These are phyloP conservation scores for Nicotiana benthamiana DNA, from an alignment of 257 asterid species.

Conservation along the genomic window DNA sequence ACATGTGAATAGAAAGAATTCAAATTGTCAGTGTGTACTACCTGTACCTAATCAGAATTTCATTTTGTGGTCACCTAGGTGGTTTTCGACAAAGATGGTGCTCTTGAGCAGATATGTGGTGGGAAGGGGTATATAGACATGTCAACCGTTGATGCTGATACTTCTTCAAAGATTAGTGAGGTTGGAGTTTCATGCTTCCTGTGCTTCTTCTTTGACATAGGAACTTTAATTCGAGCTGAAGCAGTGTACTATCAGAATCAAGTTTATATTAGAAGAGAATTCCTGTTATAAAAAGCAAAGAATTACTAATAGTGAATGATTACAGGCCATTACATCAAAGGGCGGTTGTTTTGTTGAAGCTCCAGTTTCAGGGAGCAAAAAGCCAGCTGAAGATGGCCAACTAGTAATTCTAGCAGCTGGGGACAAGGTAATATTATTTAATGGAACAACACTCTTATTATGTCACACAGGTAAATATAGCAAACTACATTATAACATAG, in stretches of 20 bases:
- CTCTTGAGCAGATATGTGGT: slow-evolving; percentile 62
- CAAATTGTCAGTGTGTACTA: background rate
- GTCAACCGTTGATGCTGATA: slow-evolving; percentile 98
- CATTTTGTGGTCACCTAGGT: slow-evolving; percentile 40
- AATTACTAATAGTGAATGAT: slow-evolving; percentile 9
- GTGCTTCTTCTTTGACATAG: background rate
- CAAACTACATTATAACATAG: background rate
- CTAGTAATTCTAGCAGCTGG: slow-evolving; percentile 96
- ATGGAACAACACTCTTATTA: background rate
- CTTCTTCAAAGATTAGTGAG: slow-evolving; percentile 82
- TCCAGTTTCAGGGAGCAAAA: slow-evolving; percentile 98
- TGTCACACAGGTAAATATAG: background rate
- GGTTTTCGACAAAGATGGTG: slow-evolving; percentile 79
- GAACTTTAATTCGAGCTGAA: too few relatives aligned
- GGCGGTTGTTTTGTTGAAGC: slow-evolving; percentile 85
- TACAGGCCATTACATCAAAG: slow-evolving; percentile 71
- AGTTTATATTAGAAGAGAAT: background rate
- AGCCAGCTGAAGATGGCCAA: slow-evolving; percentile 99
- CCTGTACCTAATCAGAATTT: background rate
- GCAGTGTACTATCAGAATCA: background rate
- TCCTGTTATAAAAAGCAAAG: background rate
- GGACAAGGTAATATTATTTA: slow-evolving; percentile 46
- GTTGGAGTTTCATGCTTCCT: slow-evolving; percentile 19
- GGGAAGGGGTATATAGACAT: slow-evolving; percentile 94
- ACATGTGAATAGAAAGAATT: background rate